Percentiles rank a stretch among this genome's conserved stretches.
Evolutionary conservation across 345 rosid genomes (phyloP).

Genomic region (Dovyalis caffra): DNA sequence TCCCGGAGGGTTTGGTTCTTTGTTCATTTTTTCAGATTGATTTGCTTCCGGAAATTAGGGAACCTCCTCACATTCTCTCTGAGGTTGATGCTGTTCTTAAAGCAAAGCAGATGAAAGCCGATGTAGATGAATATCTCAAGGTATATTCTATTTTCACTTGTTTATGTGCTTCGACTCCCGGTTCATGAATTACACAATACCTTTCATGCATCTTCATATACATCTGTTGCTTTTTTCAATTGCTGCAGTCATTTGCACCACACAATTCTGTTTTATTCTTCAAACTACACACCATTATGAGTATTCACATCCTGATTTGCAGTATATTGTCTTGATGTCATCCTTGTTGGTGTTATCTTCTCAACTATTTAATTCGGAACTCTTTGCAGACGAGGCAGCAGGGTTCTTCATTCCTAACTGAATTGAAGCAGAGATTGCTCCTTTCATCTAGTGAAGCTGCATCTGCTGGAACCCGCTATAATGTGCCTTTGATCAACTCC

Average conservation of each 20-base stretch:
- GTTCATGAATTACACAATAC: neutral
- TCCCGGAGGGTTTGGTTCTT: neutral
- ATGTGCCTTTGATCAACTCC: conserved; percentile 87
- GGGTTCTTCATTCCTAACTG: conserved; percentile 69
- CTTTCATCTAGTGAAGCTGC: conserved; percentile 74
- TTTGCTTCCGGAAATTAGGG: conserved; percentile 85
- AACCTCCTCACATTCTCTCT: conserved; percentile 74
- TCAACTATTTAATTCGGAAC: neutral
- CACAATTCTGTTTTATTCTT: too few species aligned
- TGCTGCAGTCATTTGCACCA: neutral
- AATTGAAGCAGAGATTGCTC: conserved; percentile 77
- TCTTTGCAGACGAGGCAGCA: conserved; percentile 64
- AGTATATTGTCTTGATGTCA: neutral
- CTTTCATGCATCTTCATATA: neutral
- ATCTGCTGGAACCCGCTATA: conserved; percentile 85
- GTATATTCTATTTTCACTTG: conserved; percentile 28
- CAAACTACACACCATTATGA: too few species aligned
- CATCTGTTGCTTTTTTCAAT: neutral
- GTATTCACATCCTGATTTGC: neutral
- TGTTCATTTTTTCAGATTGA: conserved; percentile 60
- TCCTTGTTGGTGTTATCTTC: neutral
- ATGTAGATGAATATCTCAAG: conserved; percentile 92
- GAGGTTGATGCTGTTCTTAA: conserved; percentile 90
- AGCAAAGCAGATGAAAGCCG: conserved; percentile 79
- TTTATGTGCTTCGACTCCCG: neutral